Evolutionary conservation across 768 basidiomycete genomes (phyloP), one percentile per base, ranked within the genome.

Genomic region (Lactifluus pinguis): DNA sequence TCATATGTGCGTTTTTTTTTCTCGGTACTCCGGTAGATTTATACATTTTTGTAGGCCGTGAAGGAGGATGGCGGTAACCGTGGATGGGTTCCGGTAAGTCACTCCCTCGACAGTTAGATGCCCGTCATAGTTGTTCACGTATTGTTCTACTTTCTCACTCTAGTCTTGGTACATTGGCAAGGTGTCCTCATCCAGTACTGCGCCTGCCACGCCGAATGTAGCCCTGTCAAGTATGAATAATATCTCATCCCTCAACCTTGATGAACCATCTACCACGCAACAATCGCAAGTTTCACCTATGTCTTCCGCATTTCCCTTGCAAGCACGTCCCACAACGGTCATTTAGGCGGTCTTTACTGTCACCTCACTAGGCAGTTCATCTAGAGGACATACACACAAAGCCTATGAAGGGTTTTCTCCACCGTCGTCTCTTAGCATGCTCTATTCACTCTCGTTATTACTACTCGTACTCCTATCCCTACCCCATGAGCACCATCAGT

Each of bases 91-190:
- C 95, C 95, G 6, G 86, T 87, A 72, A 61, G 85, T 77, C 34
- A 55, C 30, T 42, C 62, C 45, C 48, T 42, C 56, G 42, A n/a
- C 62, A 57, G 17, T 38, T 17, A 38, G 1, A 29, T 25, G 44
- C 57, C 47, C 25, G 25, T 25, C n/a, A 36, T 34, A 14, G 29
- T 50, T 42, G 48, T 58, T 69, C 34, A 67, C 59, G 21, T 34
- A 13, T 17, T 15, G 21, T 9, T 17, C 29, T 21, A 21, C 14
- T 13, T 49, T 57, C 51, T 17, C 4, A 56, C 25, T 47, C 59
- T 30, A 88, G 79, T 93, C 92, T 25, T 98, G 95, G 95, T 95
- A 92, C 71, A 92, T 95, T 62, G 93, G 94, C 55, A 97, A 95
- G 72, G 83, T 90, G 30, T 76, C 80, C 5, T 71, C 79, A 6